These are phyloP conservation scores for Penicillium thymicola DNA, from an alignment of 2,329 filamentous ascomycete species.

Conservation along the genomic window DNA sequence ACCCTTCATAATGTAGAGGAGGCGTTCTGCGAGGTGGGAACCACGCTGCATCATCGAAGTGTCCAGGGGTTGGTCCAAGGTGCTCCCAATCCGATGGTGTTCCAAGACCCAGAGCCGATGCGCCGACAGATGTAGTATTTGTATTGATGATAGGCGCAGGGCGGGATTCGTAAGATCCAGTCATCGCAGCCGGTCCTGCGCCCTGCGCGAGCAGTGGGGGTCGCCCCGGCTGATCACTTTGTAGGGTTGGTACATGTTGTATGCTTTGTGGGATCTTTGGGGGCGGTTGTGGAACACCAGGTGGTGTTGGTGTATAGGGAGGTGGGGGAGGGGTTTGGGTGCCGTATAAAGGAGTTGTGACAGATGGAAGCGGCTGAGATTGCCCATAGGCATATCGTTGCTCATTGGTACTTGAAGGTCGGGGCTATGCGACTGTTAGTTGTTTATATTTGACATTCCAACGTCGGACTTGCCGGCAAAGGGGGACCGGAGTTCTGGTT, in stretches of 20 bases:
- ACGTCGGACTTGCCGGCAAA: constrained; percentile 34
- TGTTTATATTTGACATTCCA: background rate
- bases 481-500: constrained; percentile 35
- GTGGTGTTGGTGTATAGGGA: constrained; percentile 22
- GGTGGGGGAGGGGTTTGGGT: constrained; percentile 14
- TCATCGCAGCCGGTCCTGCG: constrained; percentile 15
- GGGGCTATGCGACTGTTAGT: constrained; percentile 28
- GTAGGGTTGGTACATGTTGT: constrained; percentile 30
- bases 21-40: constrained; percentile 20
- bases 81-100: constrained; percentile 50
- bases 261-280: constrained; percentile 40
- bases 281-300: constrained; percentile 37
- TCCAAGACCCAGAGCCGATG: constrained; percentile 42
- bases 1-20: constrained; percentile 5
- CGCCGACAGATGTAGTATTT: constrained; percentile 18
- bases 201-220: constrained; percentile 18
- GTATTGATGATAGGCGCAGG: constrained; percentile 11
- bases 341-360: constrained; percentile 20
- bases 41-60: constrained; percentile 36
- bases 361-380: constrained; percentile 16
- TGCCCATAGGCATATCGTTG: constrained; percentile 21
- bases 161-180: constrained; percentile 16
- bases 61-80: constrained; percentile 34
- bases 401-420: constrained; percentile 33
- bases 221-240: constrained; percentile 17